A percentile compares a stretch with the other conserved stretches of the same genome.
These are phyloP conservation scores for Scutellaria galericulata DNA, from an alignment of 257 asterid species.

Conservation along the genomic window DNA sequence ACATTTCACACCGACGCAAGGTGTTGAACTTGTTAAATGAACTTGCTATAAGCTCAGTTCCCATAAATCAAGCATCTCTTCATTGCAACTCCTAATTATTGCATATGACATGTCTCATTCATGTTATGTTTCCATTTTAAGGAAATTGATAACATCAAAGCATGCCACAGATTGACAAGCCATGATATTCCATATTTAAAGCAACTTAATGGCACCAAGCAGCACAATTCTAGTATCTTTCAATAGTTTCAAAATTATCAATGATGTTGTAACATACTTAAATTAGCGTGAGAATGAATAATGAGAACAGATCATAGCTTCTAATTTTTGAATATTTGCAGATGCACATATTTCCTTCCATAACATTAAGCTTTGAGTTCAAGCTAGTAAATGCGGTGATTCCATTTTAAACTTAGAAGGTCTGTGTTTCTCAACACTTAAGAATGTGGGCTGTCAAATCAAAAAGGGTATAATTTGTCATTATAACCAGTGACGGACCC, in stretches of 20 bases:
- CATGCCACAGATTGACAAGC: not conserved
- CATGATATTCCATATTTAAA: not conserved
- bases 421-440: not conserved
- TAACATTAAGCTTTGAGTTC: not conserved
- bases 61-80: not conserved
- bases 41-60: not conserved
- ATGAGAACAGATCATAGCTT: not conserved
- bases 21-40: not conserved
- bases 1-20: not conserved
- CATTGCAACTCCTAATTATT: not conserved
- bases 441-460: not conserved
- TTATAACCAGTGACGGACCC: too few relatives aligned
- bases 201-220: too few relatives aligned
- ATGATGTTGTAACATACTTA: not conserved
- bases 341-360: slow-evolving; percentile 1
- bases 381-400: not conserved
- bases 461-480: slow-evolving; percentile 3
- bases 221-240: not conserved
- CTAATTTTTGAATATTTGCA: not conserved
- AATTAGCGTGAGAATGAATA: not conserved
- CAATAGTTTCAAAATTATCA: not conserved
- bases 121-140: not conserved
- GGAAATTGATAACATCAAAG: not conserved
- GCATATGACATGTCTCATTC: not conserved
- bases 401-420: not conserved